Conservation (phyloP, 179 eudicot species). For the Amaranthus tricolor region DNA sequence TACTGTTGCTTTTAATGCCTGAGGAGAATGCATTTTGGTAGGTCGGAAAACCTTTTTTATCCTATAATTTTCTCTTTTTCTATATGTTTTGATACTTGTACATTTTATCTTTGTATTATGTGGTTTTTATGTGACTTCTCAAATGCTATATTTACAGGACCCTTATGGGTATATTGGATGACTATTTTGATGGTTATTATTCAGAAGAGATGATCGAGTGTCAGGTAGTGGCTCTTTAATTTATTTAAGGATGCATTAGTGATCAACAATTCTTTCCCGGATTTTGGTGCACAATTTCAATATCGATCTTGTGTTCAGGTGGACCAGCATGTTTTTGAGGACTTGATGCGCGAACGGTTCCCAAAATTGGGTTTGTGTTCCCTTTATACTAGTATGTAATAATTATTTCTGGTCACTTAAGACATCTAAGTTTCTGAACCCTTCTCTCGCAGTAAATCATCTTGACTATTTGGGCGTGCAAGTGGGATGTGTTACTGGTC, state of each 20-base stretch:
- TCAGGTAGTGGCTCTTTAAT: constrained; percentile 49
- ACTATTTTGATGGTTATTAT: constrained; percentile 95
- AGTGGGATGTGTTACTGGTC: constrained; percentile 97
- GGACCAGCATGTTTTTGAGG: constrained; percentile 98
- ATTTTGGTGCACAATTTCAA: background rate
- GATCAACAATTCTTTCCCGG: background rate
- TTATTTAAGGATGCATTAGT: constrained; percentile 4
- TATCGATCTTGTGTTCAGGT: constrained; percentile 48
- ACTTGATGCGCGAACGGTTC: constrained; percentile 88
- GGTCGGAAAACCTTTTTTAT: constrained; percentile 33
- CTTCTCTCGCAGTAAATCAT: constrained; percentile 73
- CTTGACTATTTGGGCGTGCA: constrained; percentile 98
- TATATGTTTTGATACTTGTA: too few species aligned
- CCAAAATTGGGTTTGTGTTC: constrained; percentile 79
- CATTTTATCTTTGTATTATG: background rate
- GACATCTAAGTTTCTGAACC: background rate
- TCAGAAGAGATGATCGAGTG: constrained; percentile 97
- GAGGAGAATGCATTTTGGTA: constrained; percentile 99
- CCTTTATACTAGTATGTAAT: constrained; percentile 9
- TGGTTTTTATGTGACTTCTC: constrained; percentile 14
- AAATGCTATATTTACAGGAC: constrained; percentile 49
- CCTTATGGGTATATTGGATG: constrained; percentile 87
- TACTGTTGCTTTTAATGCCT: constrained; percentile 93
- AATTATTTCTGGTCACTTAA: background rate
- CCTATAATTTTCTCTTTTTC: background rate